Conservation (phyloP, 495 filamentous ascomycete genomes). For the Podospora bellae-mahoneyi region DNA sequence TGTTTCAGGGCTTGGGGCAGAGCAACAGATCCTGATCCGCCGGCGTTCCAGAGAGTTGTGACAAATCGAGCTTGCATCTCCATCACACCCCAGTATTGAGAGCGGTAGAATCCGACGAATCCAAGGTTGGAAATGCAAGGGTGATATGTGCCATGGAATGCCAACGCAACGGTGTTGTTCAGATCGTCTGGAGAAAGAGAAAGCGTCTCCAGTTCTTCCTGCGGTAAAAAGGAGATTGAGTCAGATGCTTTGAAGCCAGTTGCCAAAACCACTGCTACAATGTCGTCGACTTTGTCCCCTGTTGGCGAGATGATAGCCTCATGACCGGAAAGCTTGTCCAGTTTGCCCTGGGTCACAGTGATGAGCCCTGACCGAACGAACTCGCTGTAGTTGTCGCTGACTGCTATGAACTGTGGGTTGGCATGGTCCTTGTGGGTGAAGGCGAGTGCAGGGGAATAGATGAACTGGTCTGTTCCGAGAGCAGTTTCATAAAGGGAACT, state of each 20-base stretch:
- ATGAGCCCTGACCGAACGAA: constrained; percentile 68
- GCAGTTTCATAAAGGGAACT: constrained; percentile 55
- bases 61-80: constrained; percentile 80
- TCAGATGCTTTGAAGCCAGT: constrained; percentile 68
- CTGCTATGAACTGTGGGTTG: constrained; percentile 59
- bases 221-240: constrained; percentile 59
- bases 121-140: constrained; percentile 60
- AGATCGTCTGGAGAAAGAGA: constrained; percentile 52
- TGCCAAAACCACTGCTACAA: constrained; percentile 67
- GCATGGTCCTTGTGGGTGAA: constrained; percentile 33
- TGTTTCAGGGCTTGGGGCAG: constrained; percentile 24
- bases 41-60: constrained; percentile 42
- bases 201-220: constrained; percentile 52
- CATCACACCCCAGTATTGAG: constrained; percentile 82
- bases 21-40: constrained; percentile 23
- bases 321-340: constrained; percentile 29
- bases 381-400: constrained; percentile 67
- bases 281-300: constrained; percentile 45
- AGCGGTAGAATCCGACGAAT: constrained; percentile 83
- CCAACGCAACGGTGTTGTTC: constrained; percentile 66
- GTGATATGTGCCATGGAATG: constrained; percentile 62
- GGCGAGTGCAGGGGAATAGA: constrained; percentile 44
- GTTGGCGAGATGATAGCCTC: constrained; percentile 38
- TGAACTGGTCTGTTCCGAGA: constrained; percentile 62
- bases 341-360: constrained; percentile 44